A percentile compares a stretch with the other conserved stretches of the same genome.
Evolutionary conservation across 352 stramenopile species (phyloP).

Genomic region (Phytophthora colocasiae): DNA sequence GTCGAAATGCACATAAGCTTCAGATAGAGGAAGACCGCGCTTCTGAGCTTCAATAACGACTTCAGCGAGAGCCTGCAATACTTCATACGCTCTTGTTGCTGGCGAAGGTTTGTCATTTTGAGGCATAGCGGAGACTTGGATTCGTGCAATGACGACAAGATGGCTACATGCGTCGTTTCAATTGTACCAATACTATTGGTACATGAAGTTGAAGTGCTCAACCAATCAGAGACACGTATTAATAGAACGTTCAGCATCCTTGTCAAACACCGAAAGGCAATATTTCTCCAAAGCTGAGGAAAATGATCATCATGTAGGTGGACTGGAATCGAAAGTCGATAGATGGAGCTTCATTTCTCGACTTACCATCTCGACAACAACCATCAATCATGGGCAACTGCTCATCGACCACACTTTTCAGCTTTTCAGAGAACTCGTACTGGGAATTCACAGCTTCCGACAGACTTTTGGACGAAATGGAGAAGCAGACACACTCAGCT

Average conservation of each 20-base stretch:
- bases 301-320: conserved; percentile 15
- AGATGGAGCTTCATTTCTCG: conserved; percentile 38
- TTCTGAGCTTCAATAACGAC: conserved; percentile 57
- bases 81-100: conserved; percentile 14
- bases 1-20: conserved; percentile 72
- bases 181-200: conserved; percentile 15
- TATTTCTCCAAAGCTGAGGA: conserved; percentile 18
- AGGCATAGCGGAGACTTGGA: conserved; percentile 20
- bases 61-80: conserved; percentile 50
- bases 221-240: conserved; percentile 31
- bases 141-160: conserved; percentile 20
- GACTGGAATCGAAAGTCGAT: neutral
- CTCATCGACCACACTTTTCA: conserved; percentile 40
- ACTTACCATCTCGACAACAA: conserved; percentile 36
- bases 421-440: conserved; percentile 1
- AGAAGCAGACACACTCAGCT: conserved; percentile 29
- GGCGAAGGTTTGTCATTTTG: conserved; percentile 3
- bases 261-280: conserved; percentile 29
- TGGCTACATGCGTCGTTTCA: conserved; percentile 34
- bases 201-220: conserved; percentile 29
- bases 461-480: conserved; percentile 29
- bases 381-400: conserved; percentile 55
- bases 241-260: conserved; percentile 24
- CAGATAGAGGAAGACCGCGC: conserved; percentile 55
- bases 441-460: conserved; percentile 26